Evolutionary conservation across 192 early-diverging fungal species (phyloP), one percentile per base, ranked within the genome.

Genomic region (Coemansia sp.): DNA sequence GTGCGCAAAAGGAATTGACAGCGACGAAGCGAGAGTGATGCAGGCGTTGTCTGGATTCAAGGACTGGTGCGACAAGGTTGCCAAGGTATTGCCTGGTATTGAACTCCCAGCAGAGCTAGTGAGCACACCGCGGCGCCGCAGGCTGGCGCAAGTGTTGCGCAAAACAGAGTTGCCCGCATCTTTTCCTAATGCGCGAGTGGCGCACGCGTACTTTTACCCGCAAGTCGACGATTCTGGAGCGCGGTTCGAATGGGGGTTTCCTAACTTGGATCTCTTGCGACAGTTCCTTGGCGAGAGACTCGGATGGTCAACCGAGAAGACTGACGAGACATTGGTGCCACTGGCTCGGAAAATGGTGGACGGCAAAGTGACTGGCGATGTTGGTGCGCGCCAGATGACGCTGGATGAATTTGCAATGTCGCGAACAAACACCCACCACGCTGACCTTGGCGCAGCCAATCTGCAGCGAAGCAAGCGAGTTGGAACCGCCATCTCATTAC

Each of bases 131-230:
- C 59, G 38, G 38, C 68, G 55, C 25, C 61, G 57, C 9, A 49
- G 51, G 45, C 68, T 88, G 70, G 68, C 80, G 8, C 86, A 85
- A 41, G 79, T 79, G 34, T 75, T 83, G n/a, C 80, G 68, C 46
- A 84, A 80, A 33, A 53, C 89, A 4, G 78, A 85, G 14, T 52
- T 99, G 2, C 87, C 94, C 0, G 68, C 75, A 0, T 61, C 63
- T 10, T 99, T 99, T 55, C 97, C 95, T 8, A 83, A 90, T 58
- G 70, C 78, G 13, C 80, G 79, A 32, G 85, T 98, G 1, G 70
- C 70, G 15, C 81, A 85, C 9, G 93, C 95, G 0, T 99, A 98
- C 63, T 57, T 84, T 21, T 51, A 81, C 15, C 97, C 97, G 0
- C 51, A 80, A 26, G 90, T 97, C 5, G 56, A 71, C 31, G 29